Base-by-base conservation (phyloP, 257 asterid species). In the Przewalskia tangutica region DNA sequence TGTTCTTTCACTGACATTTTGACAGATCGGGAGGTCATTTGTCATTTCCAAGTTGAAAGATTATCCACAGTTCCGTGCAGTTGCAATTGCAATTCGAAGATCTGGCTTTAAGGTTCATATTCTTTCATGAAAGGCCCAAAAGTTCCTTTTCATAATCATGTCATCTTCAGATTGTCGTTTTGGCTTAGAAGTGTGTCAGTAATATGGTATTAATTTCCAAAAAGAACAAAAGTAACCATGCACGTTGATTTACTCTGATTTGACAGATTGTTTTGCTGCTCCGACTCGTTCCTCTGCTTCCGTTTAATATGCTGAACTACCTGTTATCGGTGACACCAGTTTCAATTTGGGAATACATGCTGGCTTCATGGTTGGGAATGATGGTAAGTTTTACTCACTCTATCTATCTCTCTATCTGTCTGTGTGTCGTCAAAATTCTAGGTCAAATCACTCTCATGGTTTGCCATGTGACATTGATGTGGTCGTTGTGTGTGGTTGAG, bases 351-450 rank as follows among this genome's bases (percentile, higher is more conserved):
- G 93, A 96, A 48, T 96, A 96, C 88, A 85, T 92, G 89, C 91
- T 96, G 63, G 99, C 99, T 77, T 91, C 99, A 64, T 96, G 99
- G 99, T 85, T 96, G 89, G 99, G 99, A 84, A 96, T 96, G 99
- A 92, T 96, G 98, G 99, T 96, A 89, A n/a, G 4, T 40, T 36
- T 73, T 23, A 16, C 64, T 58, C 11, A 54, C 81, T 56, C 76
- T 23, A 20, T 62, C 50, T 60, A 1, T 40, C 65, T 32, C 6
- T 65, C n/a, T 8, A 9, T 18, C n/a, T 70, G 2, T 60, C 36
- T 60, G 10, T 56, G 8, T 4, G 8, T 66, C 27, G 6, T 38
- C 76, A 64, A 13, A 64, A 12, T 16, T 70, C 56, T 42, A 23
- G 58, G 58, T 18, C 78, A 18, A 18, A 46, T 6, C n/a, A 3